Conservation (phyloP, 306 rosid genomes). For the Elaeagnus macrophylla region DNA sequence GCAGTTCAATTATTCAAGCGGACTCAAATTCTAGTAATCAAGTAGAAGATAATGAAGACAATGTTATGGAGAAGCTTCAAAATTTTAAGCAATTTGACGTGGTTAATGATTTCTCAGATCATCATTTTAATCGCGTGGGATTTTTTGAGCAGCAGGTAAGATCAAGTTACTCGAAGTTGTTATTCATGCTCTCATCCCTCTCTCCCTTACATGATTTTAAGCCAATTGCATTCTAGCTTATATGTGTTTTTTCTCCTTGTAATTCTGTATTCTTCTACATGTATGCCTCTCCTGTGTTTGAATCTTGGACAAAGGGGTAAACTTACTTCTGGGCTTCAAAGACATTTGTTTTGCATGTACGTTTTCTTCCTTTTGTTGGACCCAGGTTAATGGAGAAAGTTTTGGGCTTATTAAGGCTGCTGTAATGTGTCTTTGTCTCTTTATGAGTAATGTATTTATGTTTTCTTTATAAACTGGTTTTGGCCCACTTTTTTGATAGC, state of each 20-base stretch:
- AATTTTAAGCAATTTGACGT: slow-evolving; percentile 53
- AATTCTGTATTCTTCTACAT: neutral
- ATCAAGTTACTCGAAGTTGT: slow-evolving; percentile 3
- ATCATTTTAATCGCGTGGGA: slow-evolving; percentile 34
- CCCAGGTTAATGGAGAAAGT: neutral
- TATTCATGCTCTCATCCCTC: neutral
- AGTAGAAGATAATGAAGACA: slow-evolving; percentile 17
- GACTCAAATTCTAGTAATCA: slow-evolving; percentile 41
- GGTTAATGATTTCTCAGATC: slow-evolving; percentile 53
- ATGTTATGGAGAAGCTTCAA: slow-evolving; percentile 16
- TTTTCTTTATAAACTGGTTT: neutral
- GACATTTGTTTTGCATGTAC: no score
- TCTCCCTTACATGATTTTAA: neutral
- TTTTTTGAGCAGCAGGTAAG: slow-evolving; percentile 38
- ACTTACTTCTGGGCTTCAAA: no score
- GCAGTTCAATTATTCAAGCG: slow-evolving; percentile 10
- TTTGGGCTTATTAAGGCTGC: neutral
- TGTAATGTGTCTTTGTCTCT: neutral
- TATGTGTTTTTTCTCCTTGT: neutral
- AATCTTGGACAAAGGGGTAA: no score
- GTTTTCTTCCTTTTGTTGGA: neutral
- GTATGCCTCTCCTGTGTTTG: no score
- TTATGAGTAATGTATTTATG: neutral
- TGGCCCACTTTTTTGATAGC: slow-evolving; percentile 24
- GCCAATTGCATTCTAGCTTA: neutral